phyloP scores from a whole-genome alignment of 75 land plant genomes.

The Cryptomeria japonica region DNA sequence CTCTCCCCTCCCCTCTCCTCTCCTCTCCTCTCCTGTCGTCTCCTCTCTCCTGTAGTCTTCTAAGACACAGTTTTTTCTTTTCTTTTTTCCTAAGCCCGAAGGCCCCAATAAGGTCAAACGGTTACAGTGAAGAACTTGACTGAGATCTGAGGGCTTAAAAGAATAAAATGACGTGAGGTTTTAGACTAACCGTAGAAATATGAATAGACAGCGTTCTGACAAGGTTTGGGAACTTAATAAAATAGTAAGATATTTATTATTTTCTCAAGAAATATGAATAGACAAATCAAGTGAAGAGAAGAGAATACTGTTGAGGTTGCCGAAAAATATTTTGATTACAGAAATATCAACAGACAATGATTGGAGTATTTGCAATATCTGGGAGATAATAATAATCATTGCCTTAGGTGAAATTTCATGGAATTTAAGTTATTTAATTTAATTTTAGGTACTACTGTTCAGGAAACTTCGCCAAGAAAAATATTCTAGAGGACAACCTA shows the following conservation, averaged over 20 bases:
- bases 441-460: neutral
- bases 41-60: too few species aligned
- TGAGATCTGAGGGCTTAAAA: conserved; percentile 2
- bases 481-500: neutral
- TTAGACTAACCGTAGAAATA: neutral
- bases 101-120: neutral
- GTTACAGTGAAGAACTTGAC: neutral
- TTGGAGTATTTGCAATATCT: neutral
- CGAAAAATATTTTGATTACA: neutral
- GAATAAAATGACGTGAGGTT: neutral
- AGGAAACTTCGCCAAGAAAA: neutral
- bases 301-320: neutral
- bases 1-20: too few species aligned
- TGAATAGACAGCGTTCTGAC: neutral
- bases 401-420: too few species aligned
- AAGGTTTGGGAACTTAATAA: neutral
- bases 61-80: neutral
- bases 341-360: conserved; percentile 9
- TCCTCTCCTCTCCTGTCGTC: too few species aligned
- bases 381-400: neutral
- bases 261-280: neutral
- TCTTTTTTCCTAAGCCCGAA: neutral
- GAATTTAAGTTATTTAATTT: neutral
- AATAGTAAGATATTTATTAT: neutral
- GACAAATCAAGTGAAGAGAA: neutral